Percentiles rank a stretch among this genome's conserved stretches.
Evolutionary conservation across 441 rosid species (phyloP).

Genomic region (Theobroma grandiflorum): DNA sequence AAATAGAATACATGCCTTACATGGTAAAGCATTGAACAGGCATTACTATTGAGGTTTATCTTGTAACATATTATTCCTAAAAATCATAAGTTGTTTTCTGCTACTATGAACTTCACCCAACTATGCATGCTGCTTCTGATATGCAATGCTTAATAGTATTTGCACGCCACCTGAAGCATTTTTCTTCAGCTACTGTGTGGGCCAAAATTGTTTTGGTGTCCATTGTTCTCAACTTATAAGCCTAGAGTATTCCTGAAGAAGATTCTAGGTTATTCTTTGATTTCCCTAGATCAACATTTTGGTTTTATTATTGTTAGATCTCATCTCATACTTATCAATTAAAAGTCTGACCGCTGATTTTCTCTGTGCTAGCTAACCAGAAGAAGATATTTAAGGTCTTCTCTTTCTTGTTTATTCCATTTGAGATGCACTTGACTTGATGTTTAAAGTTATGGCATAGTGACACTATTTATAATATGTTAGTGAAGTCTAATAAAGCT

Average conservation of each 20-base stretch:
- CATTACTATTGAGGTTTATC: not conserved
- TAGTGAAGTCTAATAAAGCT: not conserved
- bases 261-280: not conserved
- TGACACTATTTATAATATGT: constrained; percentile 7
- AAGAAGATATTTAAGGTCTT: constrained; percentile 8
- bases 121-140: constrained; percentile 8
- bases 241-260: constrained; percentile 9
- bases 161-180: not conserved
- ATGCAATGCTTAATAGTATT: not conserved
- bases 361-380: not conserved
- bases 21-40: constrained; percentile 49
- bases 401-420: constrained; percentile 6
- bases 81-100: not conserved
- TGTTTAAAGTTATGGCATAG: not conserved
- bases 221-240: not conserved
- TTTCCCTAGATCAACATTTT: not conserved
- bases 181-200: too few relatives aligned
- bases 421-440: not conserved
- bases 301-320: constrained; percentile 3
- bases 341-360: not conserved
- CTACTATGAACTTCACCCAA: not conserved
- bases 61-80: not conserved
- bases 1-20: constrained; percentile 73
- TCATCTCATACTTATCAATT: not conserved
- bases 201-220: not conserved